Evolutionary conservation across 345 rosid species (phyloP).

Genomic region (Limnanthes douglasii): DNA sequence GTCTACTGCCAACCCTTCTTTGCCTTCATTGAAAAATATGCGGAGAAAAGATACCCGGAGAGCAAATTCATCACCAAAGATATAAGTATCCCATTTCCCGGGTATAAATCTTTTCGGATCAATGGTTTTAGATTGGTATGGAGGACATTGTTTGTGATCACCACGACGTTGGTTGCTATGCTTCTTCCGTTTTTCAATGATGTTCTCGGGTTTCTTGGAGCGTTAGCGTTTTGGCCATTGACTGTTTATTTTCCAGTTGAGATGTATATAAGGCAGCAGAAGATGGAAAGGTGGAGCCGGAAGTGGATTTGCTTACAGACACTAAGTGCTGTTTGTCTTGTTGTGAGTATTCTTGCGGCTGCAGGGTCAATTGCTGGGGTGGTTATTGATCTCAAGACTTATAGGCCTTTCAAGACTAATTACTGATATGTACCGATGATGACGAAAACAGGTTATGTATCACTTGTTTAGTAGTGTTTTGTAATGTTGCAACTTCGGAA

Average conservation of each 20-base stretch:
- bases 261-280: slow-evolving; percentile 67
- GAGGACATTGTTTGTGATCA: slow-evolving; percentile 67
- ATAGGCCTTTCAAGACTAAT: background rate
- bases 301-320: slow-evolving; percentile 63
- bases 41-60: slow-evolving; percentile 31
- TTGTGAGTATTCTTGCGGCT: slow-evolving; percentile 55
- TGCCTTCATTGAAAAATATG: slow-evolving; percentile 57
- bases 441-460: too few species aligned
- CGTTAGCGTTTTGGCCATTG: slow-evolving; percentile 87
- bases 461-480: too few species aligned
- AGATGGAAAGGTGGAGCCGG: slow-evolving; percentile 59
- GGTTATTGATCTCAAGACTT: slow-evolving; percentile 13
- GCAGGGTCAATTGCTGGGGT: slow-evolving; percentile 78
- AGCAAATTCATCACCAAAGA: slow-evolving; percentile 43
- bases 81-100: slow-evolving; percentile 28
- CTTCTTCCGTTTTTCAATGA: slow-evolving; percentile 80
- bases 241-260: slow-evolving; percentile 86
- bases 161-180: slow-evolving; percentile 68
- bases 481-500: too few species aligned
- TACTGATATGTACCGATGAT: too few species aligned
- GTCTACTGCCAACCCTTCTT: slow-evolving; percentile 41
- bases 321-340: slow-evolving; percentile 59
- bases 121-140: slow-evolving; percentile 69
- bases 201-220: slow-evolving; percentile 73
- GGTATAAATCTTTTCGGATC: slow-evolving; percentile 29